Evolutionary conservation across 2,329 filamentous ascomycete genomes (phyloP).

Genomic region (Fusarium tupiense): DNA sequence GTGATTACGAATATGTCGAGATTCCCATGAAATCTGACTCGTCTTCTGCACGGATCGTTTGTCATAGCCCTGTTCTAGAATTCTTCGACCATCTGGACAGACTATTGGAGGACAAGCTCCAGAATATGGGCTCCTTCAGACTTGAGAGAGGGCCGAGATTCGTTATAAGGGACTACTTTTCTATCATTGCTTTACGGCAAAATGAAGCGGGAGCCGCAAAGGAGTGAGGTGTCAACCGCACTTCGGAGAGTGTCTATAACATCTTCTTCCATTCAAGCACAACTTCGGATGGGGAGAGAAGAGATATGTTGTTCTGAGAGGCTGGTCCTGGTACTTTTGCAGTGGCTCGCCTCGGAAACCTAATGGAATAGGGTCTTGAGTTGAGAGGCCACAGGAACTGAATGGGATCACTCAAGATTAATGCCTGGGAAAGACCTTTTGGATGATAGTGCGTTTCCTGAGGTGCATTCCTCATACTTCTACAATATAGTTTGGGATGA

Average conservation of each 20-base stretch:
- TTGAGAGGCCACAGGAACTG: background rate
- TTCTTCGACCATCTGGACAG: background rate
- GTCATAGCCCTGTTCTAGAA: background rate
- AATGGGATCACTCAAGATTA: background rate
- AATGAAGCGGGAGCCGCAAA: background rate
- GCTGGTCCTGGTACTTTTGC: background rate
- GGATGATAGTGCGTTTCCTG: background rate
- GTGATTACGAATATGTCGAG: background rate
- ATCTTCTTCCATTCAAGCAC: background rate
- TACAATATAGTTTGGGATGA: background rate
- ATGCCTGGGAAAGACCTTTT: background rate
- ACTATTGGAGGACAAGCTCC: background rate
- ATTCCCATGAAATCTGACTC: background rate
- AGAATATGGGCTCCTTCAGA: accelerated
- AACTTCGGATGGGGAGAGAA: background rate
- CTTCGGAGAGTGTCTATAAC: background rate
- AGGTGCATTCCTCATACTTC: accelerated
- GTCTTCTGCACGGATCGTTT: background rate
- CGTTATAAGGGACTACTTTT: background rate
- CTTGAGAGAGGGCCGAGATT: accelerated
- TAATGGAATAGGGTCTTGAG: background rate
- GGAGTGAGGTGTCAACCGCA: no score
- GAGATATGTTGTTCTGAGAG: background rate
- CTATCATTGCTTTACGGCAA: background rate
- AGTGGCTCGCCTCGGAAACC: background rate